These are phyloP conservation scores for Eutrema japonicum DNA, from an alignment of 345 rosid species.

Conservation along the genomic window DNA sequence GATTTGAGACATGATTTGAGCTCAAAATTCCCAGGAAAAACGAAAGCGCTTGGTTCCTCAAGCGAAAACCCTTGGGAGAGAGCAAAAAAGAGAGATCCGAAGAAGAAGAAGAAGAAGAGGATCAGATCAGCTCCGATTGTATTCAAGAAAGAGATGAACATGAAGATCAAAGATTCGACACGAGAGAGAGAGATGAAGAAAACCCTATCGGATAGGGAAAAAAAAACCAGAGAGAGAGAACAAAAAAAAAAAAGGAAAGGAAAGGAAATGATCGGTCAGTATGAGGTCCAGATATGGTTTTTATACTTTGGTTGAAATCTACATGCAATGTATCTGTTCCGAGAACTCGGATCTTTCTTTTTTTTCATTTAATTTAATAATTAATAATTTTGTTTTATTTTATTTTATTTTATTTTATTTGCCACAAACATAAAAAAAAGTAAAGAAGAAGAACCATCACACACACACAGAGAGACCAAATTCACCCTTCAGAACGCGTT, in stretches of 20 bases:
- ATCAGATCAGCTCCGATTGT: conserved; percentile 16
- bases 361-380: no score
- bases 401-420: conserved; percentile 43
- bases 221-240: conserved; percentile 59
- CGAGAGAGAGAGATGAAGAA: conserved; percentile 29
- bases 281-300: conserved; percentile 32
- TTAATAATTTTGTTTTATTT: background rate
- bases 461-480: background rate
- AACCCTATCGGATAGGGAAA: conserved; percentile 94
- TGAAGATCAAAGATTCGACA: conserved; percentile 48
- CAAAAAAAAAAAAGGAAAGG: conserved; percentile 35
- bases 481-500: conserved; percentile 26
- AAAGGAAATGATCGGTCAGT: conserved; percentile 33
- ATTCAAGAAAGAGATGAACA: conserved; percentile 22
- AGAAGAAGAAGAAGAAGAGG: conserved; percentile 35
- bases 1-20: conserved; percentile 77
- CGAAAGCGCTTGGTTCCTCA: conserved; percentile 44
- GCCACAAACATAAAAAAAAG: conserved; percentile 10
- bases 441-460: background rate
- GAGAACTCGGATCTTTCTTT: conserved; percentile 42
- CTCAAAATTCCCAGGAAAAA: conserved; percentile 58
- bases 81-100: conserved; percentile 69
- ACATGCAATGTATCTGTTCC: conserved; percentile 74
- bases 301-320: conserved; percentile 48
- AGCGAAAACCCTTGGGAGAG: conserved; percentile 76